Evolutionary conservation across 169 alveolate genomes (phyloP), one percentile per base, ranked within the genome.

Genomic region (Cryptosporidium felis): DNA sequence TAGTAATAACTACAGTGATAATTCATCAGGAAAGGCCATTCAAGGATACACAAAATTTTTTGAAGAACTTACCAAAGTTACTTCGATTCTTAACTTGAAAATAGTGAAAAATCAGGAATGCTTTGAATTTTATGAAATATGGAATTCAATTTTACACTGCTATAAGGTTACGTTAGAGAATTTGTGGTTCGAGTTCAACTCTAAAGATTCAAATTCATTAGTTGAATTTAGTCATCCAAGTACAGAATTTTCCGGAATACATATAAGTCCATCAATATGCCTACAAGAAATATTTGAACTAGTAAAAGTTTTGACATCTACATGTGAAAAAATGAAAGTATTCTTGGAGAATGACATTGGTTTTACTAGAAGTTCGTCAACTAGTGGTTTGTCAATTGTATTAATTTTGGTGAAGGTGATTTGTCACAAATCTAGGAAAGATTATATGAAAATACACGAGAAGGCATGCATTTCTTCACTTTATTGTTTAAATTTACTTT

Each of bases 71-170:
- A 21, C 63, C 21, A 44, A 47, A 18, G 12, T 46, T 12, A 65
- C 14, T 23, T 49, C 44, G 10, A 18, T 65, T 65, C 49, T 38
- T 38, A 36, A 47, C 34, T 45, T 5, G 26, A 18, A 65, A 44
- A 23, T 3, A 28, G n/a, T 36, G 28, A 65, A n/a, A n/a, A 62
- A 65, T 36, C 53, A 12, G n/a, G 44, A 23, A 30, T 23, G 46
- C 8, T 0, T 65, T 10, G 49, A 47, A 38, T 38, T 44, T 65
- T 41, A 41, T 47, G 81, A 65, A 47, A 42, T 16, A 1, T 65
- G 81, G 81, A 74, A 74, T 30, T 74, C 67, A 12, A 21, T 74
- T 23, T 41, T 74, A 5, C 21, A 23, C 23, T 74, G 85, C 45
- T 74, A 16, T 16, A 49, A 74, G 18, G 46, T 53, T 34, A 56